Base-by-base conservation (phyloP, 225 moss, liverwort and hornwort genomes). In the Lunularia cruciata region DNA sequence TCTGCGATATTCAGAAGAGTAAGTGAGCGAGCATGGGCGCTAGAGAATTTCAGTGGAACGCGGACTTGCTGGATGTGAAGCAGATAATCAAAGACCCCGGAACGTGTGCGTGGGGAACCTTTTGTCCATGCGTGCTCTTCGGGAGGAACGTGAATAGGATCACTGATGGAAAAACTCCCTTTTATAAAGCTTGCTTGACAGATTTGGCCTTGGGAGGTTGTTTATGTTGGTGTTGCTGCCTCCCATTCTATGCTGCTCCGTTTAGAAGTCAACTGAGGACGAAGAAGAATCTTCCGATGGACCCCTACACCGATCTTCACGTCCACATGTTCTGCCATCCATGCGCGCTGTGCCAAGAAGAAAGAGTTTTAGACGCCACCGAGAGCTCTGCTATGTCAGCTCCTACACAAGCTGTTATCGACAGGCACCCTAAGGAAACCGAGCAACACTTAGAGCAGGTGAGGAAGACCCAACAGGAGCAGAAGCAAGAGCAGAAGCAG, bases 181-280 rank as follows among this genome's bases (percentile, higher is more conserved):
- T 76, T 46, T 9, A 4, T 3, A 70, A 51, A 49, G 73, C 69
- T 3, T 69, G 69, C 14, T 14, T 70, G 15, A 74, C 43, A 9
- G 60, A 78, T 13, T 36, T 73, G 11, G 35, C 39, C 45, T 60
- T 59, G 76, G 75, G 80, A 76, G 76, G 76, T 5, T 75, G 76
- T 56, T 68, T 42, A 22, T 74, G 79, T n/a, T 79, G 79, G 79
- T 80, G 80, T 72, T 72, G 75, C 38, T 80, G 80, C 55, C 65
- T 68, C 47, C 72, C 80, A n/a, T 61, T 35, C 43, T 69, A 80
- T 37, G 49, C 68, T 15, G 68, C 80, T 27, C 76, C 53, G 19
- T 80, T 74, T 18, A 72, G 80, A 69, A 63, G 26, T 14, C 51
- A 72, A 18, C 63, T 80, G 34, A 67, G 80, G 11, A 42, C 58